Percentiles rank a stretch among this genome's conserved stretches.
Conservation (phyloP, 768 basidiomycete genomes). For the Serpula lacrymans region DNA sequence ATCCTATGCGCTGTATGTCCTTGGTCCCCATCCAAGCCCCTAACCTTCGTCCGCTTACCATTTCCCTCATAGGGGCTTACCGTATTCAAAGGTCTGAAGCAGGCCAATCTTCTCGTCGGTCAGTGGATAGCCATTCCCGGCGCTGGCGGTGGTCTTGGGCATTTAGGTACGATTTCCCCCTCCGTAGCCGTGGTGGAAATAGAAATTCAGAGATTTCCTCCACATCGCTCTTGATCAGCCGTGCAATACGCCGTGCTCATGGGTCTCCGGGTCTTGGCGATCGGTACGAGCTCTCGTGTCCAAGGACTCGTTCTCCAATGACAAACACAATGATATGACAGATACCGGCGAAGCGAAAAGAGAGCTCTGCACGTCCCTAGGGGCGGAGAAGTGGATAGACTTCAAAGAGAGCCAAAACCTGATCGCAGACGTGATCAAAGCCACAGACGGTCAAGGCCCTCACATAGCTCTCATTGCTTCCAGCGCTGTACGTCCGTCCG, state of each 20-base stretch:
- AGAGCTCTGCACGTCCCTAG: constrained; percentile 33
- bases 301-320: neutral
- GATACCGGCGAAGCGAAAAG: constrained; percentile 44
- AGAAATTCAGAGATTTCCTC: too few relatives aligned
- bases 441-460: constrained; percentile 42
- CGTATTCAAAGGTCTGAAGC: constrained; percentile 45
- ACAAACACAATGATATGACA: constrained; percentile 2
- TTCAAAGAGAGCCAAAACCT: constrained; percentile 39
- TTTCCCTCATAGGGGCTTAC: constrained; percentile 32
- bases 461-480: constrained; percentile 31
- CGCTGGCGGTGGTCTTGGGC: constrained; percentile 41
- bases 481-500: constrained; percentile 13
- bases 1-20: constrained; percentile 39
- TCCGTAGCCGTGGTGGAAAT: too few relatives aligned
- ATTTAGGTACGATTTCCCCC: constrained; percentile 28
- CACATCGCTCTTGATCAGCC: constrained; percentile 23
- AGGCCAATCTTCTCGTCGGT: constrained; percentile 28
- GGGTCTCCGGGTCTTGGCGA: constrained; percentile 44
- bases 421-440: constrained; percentile 33
- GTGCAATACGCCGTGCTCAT: constrained; percentile 44
- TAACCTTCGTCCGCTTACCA: constrained; percentile 2
- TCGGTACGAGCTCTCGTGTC: constrained; percentile 18
- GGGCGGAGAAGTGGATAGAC: constrained; percentile 44
- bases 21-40: neutral
- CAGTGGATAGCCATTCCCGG: constrained; percentile 40